Evolutionary conservation across 2,329 filamentous ascomycete genomes (phyloP).

Genomic region (Penicillium freii): DNA sequence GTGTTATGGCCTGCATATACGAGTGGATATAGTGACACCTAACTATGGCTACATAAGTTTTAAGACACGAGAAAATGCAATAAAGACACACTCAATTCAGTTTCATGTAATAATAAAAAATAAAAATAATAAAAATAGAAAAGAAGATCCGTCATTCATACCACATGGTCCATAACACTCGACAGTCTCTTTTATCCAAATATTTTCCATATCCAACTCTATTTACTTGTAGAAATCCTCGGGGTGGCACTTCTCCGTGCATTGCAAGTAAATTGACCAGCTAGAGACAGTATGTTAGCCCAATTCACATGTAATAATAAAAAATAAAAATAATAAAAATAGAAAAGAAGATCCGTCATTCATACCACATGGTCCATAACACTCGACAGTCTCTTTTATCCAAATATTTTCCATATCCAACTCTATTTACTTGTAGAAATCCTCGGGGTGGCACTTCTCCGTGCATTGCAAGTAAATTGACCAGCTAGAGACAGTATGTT

Average conservation of each 20-base stretch:
- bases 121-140: neutral
- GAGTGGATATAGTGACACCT: too few species aligned
- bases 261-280: slow-evolving; percentile 20
- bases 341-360: neutral
- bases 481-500: slow-evolving; percentile 12
- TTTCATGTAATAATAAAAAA: neutral
- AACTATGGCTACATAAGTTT: too few species aligned
- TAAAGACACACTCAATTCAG: neutral
- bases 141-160: neutral
- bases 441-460: slow-evolving; percentile 16
- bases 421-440: slow-evolving; percentile 7
- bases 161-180: slow-evolving; percentile 1
- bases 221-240: slow-evolving; percentile 7
- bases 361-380: slow-evolving; percentile 1
- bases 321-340: neutral
- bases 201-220: neutral
- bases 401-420: neutral
- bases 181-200: neutral
- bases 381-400: neutral
- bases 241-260: slow-evolving; percentile 19
- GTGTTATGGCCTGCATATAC: too few species aligned
- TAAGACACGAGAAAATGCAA: neutral
- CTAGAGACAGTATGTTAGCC: slow-evolving; percentile 1
- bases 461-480: slow-evolving; percentile 20
- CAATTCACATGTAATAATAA: too few species aligned